Percentiles rank a stretch among this genome's conserved stretches.
Conservation (phyloP, 495 filamentous ascomycete species). For the Neurospora pannonica region DNA sequence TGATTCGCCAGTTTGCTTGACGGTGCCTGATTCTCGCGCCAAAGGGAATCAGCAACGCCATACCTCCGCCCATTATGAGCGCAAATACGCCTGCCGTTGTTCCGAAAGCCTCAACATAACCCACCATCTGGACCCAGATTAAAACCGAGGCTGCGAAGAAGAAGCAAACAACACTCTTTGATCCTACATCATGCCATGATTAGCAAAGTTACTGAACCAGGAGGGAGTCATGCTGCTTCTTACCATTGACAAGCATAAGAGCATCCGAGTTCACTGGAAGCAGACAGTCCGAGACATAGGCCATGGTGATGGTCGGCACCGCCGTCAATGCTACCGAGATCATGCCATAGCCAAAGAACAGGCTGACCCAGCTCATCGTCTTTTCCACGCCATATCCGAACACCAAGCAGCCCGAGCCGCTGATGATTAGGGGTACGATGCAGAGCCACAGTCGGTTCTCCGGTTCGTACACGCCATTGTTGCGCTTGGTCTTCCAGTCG, state of each 20-base stretch:
- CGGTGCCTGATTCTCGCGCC: conserved; percentile 20
- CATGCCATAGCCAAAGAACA: conserved; percentile 28
- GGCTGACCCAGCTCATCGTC: conserved; percentile 20
- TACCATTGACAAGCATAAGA: conserved; percentile 28
- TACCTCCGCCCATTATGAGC: conserved; percentile 19
- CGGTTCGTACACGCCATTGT: conserved; percentile 44
- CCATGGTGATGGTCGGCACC: conserved; percentile 25
- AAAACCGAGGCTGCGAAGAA: conserved; percentile 23
- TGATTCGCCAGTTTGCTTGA: conserved; percentile 23
- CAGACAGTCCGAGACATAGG: conserved; percentile 24
- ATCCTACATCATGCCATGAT: conserved; percentile 7
- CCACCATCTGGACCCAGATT: conserved; percentile 40
- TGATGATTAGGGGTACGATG: conserved; percentile 29
- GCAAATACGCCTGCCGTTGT: conserved; percentile 41
- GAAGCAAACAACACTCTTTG: conserved; percentile 25
- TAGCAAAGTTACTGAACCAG: background rate
- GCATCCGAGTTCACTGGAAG: conserved; percentile 25
- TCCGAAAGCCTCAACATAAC: conserved; percentile 42
- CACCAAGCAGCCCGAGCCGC: conserved; percentile 26
- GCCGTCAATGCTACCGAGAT: conserved; percentile 24
- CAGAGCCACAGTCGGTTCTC: conserved; percentile 45
- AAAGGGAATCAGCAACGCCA: conserved; percentile 21
- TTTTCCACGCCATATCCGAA: conserved; percentile 28
- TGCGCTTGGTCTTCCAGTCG: conserved; percentile 35
- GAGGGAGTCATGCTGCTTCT: background rate